These are phyloP conservation scores for Penicillium bovifimosum DNA, from an alignment of 495 filamentous ascomycete species.

Conservation along the genomic window DNA sequence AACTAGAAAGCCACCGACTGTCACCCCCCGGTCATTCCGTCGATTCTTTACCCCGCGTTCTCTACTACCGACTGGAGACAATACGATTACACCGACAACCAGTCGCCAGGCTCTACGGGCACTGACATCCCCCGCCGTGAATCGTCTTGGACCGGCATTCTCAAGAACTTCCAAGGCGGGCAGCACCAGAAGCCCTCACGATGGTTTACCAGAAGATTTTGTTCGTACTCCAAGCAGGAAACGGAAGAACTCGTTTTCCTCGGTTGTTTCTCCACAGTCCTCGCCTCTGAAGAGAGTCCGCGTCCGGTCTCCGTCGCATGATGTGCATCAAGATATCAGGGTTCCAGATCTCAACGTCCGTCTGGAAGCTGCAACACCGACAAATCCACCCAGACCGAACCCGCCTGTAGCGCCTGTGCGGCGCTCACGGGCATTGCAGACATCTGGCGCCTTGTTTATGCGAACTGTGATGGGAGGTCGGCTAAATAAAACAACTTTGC, in stretches of 20 bases:
- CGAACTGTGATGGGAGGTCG: slow-evolving; percentile 35
- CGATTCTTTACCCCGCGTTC: slow-evolving; percentile 77
- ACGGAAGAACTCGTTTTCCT: slow-evolving; percentile 41
- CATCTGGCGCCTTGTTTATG: slow-evolving; percentile 37
- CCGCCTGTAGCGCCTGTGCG: slow-evolving; percentile 33
- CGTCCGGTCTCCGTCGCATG: slow-evolving; percentile 26
- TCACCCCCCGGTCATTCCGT: slow-evolving; percentile 70
- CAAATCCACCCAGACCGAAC: slow-evolving; percentile 17
- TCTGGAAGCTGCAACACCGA: slow-evolving; percentile 10
- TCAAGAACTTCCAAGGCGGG: slow-evolving; percentile 37
- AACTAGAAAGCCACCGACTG: slow-evolving; percentile 46
- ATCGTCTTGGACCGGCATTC: slow-evolving; percentile 48
- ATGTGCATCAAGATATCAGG: slow-evolving; percentile 26
- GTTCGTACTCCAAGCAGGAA: slow-evolving; percentile 39
- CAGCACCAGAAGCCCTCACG: slow-evolving; percentile 22
- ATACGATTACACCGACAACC: slow-evolving; percentile 43
- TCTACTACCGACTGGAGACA: slow-evolving; percentile 35
- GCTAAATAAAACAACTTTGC: slow-evolving; percentile 31
- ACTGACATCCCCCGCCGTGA: slow-evolving; percentile 59
- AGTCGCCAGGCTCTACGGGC: slow-evolving; percentile 62
- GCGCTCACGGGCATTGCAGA: slow-evolving; percentile 40
- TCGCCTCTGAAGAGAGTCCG: slow-evolving; percentile 48
- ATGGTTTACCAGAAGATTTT: slow-evolving; percentile 28
- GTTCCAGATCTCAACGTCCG: slow-evolving; percentile 32
- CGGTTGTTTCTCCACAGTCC: slow-evolving; percentile 49